phyloP scores from a whole-genome alignment of 805 yeast species.

The Wilhelminamyces savonicus region DNA sequence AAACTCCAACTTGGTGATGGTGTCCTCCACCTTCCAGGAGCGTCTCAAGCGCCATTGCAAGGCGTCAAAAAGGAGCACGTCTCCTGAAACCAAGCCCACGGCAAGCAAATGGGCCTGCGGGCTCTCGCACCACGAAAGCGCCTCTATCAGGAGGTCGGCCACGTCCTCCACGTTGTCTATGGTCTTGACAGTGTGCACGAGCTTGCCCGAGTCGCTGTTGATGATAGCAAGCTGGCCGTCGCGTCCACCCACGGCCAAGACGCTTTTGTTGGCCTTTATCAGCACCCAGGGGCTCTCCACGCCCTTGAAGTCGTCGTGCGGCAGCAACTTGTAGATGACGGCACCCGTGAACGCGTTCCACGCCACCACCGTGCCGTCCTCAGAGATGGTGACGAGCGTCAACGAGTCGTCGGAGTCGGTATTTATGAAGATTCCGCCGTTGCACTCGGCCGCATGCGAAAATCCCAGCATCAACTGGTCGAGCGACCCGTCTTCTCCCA shows the following conservation, averaged over 20 bases:
- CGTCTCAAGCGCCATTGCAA: constrained; percentile 83
- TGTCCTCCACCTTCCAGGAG: constrained; percentile 63
- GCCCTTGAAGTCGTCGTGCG: constrained; percentile 61
- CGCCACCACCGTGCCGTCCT: constrained; percentile 78
- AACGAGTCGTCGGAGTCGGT: constrained; percentile 48
- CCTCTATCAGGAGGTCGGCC: constrained; percentile 42
- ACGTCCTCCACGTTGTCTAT: constrained; percentile 46
- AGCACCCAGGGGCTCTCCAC: constrained; percentile 86
- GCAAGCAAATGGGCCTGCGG: constrained; percentile 61
- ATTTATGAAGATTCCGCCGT: constrained; percentile 71
- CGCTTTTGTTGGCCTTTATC: constrained; percentile 43
- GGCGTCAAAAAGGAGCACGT: constrained; percentile 74
- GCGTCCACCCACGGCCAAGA: constrained; percentile 76
- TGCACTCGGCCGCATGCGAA: constrained; percentile 75
- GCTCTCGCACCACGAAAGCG: constrained; percentile 67
- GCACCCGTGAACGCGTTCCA: constrained; percentile 86
- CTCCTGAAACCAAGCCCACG: constrained; percentile 85
- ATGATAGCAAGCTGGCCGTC: constrained; percentile 83
- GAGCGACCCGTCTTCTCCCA: constrained; percentile 45
- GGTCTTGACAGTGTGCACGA: constrained; percentile 61
- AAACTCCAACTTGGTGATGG: constrained; percentile 76
- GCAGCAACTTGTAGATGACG: constrained; percentile 59
- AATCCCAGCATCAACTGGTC: constrained; percentile 75
- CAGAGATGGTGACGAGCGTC: constrained; percentile 67
- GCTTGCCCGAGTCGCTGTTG: constrained; percentile 66